Conservation (phyloP, 192 early-diverging fungal species). For the Coemansia sp. region DNA sequence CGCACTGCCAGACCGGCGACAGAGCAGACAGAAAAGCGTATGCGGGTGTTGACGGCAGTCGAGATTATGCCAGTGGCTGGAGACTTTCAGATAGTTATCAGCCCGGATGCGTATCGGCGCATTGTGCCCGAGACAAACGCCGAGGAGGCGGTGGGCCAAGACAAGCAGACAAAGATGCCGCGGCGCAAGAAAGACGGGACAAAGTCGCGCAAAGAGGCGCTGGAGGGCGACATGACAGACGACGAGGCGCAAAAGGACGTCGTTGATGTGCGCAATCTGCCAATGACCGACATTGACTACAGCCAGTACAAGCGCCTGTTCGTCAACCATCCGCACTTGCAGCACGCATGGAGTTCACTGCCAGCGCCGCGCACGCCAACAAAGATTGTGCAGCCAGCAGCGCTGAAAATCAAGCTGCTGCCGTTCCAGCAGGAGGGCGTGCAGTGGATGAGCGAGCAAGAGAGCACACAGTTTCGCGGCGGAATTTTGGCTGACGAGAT, state of each 20-base stretch:
- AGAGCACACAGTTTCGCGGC: conserved; percentile 68
- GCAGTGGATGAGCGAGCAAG: conserved; percentile 81
- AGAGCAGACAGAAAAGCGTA: neutral
- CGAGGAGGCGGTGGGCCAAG: neutral
- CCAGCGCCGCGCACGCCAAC: neutral
- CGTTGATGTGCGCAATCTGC: conserved; percentile 21
- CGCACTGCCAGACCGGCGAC: neutral
- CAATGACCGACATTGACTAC: conserved; percentile 38
- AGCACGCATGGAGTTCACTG: conserved; percentile 37
- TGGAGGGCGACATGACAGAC: conserved; percentile 34
- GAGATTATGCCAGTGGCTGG: conserved; percentile 41
- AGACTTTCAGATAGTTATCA: conserved; percentile 34
- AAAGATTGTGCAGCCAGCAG: conserved; percentile 62
- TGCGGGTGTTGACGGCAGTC: conserved; percentile 12
- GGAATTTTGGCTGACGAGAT: conserved; percentile 86
- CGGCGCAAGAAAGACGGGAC: conserved; percentile 14
- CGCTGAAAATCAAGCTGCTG: conserved; percentile 71
- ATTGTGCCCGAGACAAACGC: neutral
- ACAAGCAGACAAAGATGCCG: neutral
- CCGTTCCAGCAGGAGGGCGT: conserved; percentile 89
- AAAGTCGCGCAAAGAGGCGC: conserved; percentile 17
- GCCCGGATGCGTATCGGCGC: conserved; percentile 5
- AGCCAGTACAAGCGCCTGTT: conserved; percentile 35
- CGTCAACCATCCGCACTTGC: conserved; percentile 39
- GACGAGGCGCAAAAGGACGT: neutral